A percentile compares a stretch with the other conserved stretches of the same genome.
These are phyloP conservation scores for Solanum chaucha DNA, from an alignment of 257 asterid species.

Conservation along the genomic window DNA sequence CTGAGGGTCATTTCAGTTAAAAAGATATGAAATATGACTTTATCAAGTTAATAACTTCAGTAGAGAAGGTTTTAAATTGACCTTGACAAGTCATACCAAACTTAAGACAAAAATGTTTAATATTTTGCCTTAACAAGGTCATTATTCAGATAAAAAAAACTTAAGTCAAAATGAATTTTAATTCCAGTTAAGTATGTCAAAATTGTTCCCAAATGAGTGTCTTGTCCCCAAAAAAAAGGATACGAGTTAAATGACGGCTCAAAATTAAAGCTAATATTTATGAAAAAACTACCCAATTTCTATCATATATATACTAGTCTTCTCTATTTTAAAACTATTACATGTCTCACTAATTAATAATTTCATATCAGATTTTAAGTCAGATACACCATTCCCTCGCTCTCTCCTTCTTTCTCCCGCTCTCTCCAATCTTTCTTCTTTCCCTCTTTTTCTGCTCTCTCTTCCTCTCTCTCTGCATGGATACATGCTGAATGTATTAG, in stretches of 20 bases:
- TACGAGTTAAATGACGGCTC: not conserved
- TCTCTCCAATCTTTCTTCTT: not conserved
- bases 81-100: not conserved
- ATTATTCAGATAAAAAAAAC: not conserved
- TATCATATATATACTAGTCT: no score
- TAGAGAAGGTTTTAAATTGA: not conserved
- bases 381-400: not conserved
- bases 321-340: no score
- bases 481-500: not conserved
- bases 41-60: not conserved
- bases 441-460: not conserved
- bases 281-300: not conserved
- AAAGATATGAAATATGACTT: not conserved
- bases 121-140: not conserved
- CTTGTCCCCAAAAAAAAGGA: no score
- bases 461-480: not conserved
- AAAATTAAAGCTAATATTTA: not conserved
- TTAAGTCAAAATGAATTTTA: no score
- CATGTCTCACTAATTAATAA: not conserved
- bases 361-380: not conserved
- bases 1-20: no score
- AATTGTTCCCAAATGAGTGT: not conserved
- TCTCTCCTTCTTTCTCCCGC: no score
- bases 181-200: not conserved
- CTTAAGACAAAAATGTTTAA: not conserved